Evolutionary conservation across 345 rosid genomes (phyloP), one percentile per base, ranked within the genome.

Genomic region (Salix dunnii): DNA sequence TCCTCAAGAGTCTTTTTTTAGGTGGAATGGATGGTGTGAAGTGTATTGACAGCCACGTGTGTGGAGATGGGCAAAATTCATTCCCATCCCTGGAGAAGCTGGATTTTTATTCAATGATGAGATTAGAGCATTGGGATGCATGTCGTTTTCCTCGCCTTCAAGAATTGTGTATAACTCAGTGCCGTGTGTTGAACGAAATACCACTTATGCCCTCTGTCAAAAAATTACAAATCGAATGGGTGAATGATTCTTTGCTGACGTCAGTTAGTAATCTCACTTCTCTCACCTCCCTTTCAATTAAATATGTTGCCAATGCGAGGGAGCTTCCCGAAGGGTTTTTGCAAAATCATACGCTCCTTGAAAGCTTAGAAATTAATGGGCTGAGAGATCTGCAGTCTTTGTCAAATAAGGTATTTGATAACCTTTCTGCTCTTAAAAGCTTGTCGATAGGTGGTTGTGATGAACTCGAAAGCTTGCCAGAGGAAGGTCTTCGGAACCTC

Each of bases 401-500:
- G 27, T 46, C 80, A 42, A 20, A 61, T 11, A 55, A 72, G 20
- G 21, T 73, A 13, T 49, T 49, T 4, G 63, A 73, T 28, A 75
- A 73, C 30, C 77, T 68, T 18, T 4, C 69, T 20, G 11, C 70
- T 35, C 73, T 79, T 1, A 73, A 21, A n/a, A 0, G 0, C 1
- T 61, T 68, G 43, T 0, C 0, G 0, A 36, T 79, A 4, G 0
- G 0, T 0, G 0, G 0, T 0, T 58, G 67, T 21, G 0, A 31
- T 40, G 63, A 53, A 60, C 21, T 79, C 1, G 70, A 58, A 42
- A 35, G 28, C 66, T 60, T 79, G 74, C 70, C 74, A 17, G n/a
- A 49, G 6, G 77, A 74, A 18, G n/a, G 55, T 74, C 40, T 74
- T 10, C 25, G 6, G 13, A 67, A 67, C 23, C 70, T 67, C 8